Base-by-base conservation (phyloP, 768 basidiomycete genomes). In the Leccinum pellstonianum region DNA sequence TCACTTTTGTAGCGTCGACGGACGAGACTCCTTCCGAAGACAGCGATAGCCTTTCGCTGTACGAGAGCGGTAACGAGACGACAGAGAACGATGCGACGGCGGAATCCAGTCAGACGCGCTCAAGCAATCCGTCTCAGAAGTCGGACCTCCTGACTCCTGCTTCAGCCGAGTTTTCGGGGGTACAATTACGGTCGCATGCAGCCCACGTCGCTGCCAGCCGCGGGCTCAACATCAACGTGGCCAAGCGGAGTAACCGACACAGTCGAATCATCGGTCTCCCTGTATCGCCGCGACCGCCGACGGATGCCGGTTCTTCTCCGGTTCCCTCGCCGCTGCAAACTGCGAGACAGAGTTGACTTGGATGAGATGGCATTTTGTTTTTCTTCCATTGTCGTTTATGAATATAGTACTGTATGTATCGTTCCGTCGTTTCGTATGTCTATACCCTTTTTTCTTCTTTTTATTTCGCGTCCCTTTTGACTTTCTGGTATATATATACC, bases 211-310 rank as follows among this genome's bases (percentile, higher is more conserved):
- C 21, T 21, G 21, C 21, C 21, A 21, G 21, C 21, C 21, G 21
- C 21, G 21, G 21, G 21, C 21, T 21, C 21, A 21, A 21, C 21
- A 21, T 21, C 21, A 21, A 21, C 21, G 21, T 21, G 2, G 77
- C 77, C 25, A 83, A 84, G 60, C 81, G 81, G 64, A 80, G 81
- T 23, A 85, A 86, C 68, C 81, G 86, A 60, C 83, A 86, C 50
- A 87, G 86, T 58, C 81, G 81, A 60, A 78, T 87, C 73, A 77
- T 85, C 27, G 86, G 86, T 11, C 75, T 90, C 19, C 87, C 88
- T 1, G 61, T 75, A 49, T 81, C 80, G 11, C 77, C 77, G 33
- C 68, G 75, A 52, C 70, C 67, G 6, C 64, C 59, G 12, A 29
- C 53, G 3, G 68, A 68, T 10, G 50, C 55, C 7, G 37, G 54